These are phyloP conservation scores for Lactifluus volemus DNA, from an alignment of 768 basidiomycete genomes.

Conservation along the genomic window DNA sequence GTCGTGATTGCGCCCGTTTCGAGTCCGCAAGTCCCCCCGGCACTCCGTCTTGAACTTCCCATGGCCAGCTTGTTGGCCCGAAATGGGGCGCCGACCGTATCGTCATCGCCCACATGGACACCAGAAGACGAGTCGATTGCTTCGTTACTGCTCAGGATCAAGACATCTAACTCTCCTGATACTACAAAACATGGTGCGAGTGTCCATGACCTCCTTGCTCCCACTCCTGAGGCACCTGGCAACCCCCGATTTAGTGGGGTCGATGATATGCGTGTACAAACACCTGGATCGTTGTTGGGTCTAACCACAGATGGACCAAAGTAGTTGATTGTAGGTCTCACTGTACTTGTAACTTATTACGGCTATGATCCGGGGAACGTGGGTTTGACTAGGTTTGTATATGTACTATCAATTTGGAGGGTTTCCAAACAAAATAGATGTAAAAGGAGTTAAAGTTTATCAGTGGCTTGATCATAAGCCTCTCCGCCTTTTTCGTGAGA, in stretches of 20 bases:
- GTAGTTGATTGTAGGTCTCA: not conserved
- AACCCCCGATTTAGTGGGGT: not conserved
- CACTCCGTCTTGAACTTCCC: constrained; percentile 19
- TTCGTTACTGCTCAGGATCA: constrained; percentile 19
- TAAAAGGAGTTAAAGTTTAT: not conserved
- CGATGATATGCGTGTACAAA: constrained; percentile 18
- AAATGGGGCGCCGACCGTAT: not conserved
- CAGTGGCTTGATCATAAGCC: not conserved
- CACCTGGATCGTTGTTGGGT: constrained; percentile 18
- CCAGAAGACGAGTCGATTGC: constrained; percentile 19
- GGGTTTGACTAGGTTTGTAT: constrained; percentile 7
- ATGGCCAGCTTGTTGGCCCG: constrained; percentile 3
- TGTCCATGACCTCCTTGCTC: constrained; percentile 2
- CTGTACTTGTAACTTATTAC: constrained; percentile 8
- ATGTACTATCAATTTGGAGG: not conserved
- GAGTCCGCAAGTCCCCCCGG: constrained; percentile 17
- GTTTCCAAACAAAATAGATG: not conserved
- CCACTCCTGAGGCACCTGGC: not conserved
- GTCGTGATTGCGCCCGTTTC: constrained; percentile 11
- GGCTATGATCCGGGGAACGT: not conserved
- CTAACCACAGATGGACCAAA: constrained; percentile 8
- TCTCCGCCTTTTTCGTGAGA: no score
- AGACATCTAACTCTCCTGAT: constrained; percentile 9
- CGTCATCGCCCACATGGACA: constrained; percentile 17
- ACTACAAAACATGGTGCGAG: not conserved